Conservation (phyloP, 2,329 filamentous ascomycete genomes). For the Trichoderma citrinoviride region DNA sequence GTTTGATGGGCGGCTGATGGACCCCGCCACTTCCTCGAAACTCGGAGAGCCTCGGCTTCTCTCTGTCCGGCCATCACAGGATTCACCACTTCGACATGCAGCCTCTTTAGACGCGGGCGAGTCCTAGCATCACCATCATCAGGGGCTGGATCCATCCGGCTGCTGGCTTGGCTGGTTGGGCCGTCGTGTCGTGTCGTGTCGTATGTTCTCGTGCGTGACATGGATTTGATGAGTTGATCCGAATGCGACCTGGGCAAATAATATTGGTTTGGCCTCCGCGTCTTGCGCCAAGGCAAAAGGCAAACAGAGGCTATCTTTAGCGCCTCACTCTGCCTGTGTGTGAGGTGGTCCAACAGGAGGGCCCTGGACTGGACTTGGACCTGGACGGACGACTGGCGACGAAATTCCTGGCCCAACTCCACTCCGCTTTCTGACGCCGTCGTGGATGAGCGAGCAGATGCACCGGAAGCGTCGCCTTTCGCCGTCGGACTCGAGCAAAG, state of each 20-base stretch:
- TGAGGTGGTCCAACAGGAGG: not conserved
- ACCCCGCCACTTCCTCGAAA: not conserved
- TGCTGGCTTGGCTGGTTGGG: not conserved
- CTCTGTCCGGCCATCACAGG: not conserved
- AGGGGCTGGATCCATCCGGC: not conserved
- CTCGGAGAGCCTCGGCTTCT: not conserved
- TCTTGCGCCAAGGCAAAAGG: constrained; percentile 12
- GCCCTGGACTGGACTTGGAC: not conserved
- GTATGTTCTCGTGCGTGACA: not conserved
- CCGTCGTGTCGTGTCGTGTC: not conserved
- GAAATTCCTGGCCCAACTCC: not conserved
- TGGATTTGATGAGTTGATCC: constrained; percentile 3
- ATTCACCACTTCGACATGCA: constrained; percentile 5
- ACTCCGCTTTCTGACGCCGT: not conserved
- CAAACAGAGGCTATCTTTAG: constrained; percentile 10
- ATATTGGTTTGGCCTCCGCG: constrained; percentile 2
- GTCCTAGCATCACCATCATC: not conserved
- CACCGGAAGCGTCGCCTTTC: constrained; percentile 2
- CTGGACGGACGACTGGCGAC: no score
- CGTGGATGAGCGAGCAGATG: not conserved
- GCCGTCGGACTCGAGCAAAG: not conserved
- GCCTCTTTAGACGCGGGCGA: constrained; percentile 10
- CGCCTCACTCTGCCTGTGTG: not conserved
- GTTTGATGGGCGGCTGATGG: not conserved
- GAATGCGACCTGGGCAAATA: constrained; percentile 8